Evolutionary conservation across 345 rosid genomes (phyloP).

Genomic region (Heritiera fomes): DNA sequence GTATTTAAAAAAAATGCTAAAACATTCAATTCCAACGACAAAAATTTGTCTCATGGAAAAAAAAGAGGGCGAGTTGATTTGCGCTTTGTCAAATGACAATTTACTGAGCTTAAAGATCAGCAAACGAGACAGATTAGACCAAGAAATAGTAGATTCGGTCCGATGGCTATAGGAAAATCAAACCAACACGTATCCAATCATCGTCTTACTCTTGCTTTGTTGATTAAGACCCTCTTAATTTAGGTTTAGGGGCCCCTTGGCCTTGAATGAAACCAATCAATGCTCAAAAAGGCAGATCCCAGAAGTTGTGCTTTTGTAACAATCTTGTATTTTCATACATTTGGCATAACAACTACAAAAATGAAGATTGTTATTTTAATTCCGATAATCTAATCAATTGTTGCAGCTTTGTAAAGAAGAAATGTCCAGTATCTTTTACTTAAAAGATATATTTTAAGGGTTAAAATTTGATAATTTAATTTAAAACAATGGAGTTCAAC

Average conservation of each 20-base stretch:
- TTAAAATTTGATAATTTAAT: too few relatives aligned
- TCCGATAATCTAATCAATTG: too few relatives aligned
- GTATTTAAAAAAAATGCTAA: too few relatives aligned
- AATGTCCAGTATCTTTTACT: too few relatives aligned
- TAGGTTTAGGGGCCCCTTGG: not conserved
- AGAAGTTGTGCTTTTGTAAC: not conserved
- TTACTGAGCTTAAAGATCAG: not conserved
- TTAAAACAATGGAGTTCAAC: too few relatives aligned
- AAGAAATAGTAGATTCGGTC: conserved; percentile 24
- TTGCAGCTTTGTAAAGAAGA: too few relatives aligned
- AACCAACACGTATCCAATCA: conserved; percentile 24
- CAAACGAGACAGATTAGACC: conserved; percentile 27
- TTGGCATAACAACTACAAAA: not conserved
- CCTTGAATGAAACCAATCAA: conserved; percentile 10
- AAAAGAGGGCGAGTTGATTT: too few relatives aligned
- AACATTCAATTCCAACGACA: too few relatives aligned
- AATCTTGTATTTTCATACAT: not conserved
- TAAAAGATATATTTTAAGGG: not conserved
- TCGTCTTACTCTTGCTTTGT: not conserved
- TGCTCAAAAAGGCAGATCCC: conserved; percentile 8
- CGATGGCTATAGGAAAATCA: not conserved
- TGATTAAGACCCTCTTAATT: conserved; percentile 15
- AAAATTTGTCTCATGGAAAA: too few relatives aligned
- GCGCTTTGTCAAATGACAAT: not conserved
- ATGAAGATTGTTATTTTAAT: not conserved